phyloP scores from a whole-genome alignment of 139 green algal genomes.

The Gonium pectorale region DNA sequence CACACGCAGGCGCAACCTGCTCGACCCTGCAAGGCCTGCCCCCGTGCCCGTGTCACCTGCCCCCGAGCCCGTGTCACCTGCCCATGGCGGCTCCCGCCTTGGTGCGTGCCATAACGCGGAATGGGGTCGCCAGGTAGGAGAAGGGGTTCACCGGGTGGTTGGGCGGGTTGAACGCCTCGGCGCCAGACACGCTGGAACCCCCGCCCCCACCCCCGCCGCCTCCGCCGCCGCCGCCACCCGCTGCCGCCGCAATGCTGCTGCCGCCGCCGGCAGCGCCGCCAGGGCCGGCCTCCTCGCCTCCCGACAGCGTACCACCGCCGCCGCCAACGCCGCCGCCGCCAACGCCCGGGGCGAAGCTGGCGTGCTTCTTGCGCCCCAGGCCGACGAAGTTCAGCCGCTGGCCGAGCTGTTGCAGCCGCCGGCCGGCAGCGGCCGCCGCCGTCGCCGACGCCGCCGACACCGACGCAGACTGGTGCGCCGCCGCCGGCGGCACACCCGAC shows the following conservation, averaged over 20 bases:
- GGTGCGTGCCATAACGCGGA: constrained; percentile 33
- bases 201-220: background rate
- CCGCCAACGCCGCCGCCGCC: background rate
- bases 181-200: background rate
- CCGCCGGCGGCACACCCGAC: background rate
- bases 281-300: background rate
- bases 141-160: constrained; percentile 46
- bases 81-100: constrained; percentile 36
- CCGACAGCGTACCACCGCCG: too few species aligned
- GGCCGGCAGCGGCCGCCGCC: background rate
- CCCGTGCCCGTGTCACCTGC: too few species aligned
- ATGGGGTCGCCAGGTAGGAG: constrained; percentile 39
- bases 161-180: constrained; percentile 38
- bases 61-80: too few species aligned
- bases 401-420: constrained; percentile 37
- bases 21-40: too few species aligned
- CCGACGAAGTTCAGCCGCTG: constrained; percentile 27
- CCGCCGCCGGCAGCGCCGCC: background rate
- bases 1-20: too few species aligned
- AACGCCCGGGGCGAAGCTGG: constrained; percentile 7
- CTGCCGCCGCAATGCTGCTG: background rate
- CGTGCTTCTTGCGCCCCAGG: constrained; percentile 25
- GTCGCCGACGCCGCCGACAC: background rate
- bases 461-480: background rate
- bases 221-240: background rate